A percentile compares a stretch with the other conserved stretches of the same genome.
Evolutionary conservation across 306 rosid genomes (phyloP).

Genomic region (Inga leiocalycina): DNA sequence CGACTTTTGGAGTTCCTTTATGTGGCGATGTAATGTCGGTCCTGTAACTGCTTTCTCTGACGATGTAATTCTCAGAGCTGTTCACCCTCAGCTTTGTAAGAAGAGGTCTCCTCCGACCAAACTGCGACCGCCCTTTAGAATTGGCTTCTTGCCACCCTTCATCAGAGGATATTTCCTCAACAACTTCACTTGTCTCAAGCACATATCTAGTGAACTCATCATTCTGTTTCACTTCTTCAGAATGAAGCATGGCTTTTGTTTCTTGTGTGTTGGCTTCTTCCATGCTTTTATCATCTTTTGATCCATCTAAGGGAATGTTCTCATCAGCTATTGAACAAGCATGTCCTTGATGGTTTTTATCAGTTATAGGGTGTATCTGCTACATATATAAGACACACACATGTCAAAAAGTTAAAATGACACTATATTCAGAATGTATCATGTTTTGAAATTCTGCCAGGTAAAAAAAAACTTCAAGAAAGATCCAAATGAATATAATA

Average conservation of each 20-base stretch:
- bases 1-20: conserved; percentile 46
- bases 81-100: conserved; percentile 57
- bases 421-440: conserved; percentile 1
- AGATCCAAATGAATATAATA: conserved; percentile 37
- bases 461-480: conserved; percentile 30
- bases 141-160: conserved; percentile 98
- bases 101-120: conserved; percentile 55
- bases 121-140: conserved; percentile 73
- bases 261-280: conserved; percentile 39
- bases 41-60: conserved; percentile 51
- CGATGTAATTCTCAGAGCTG: conserved; percentile 41
- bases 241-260: conserved; percentile 37
- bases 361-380: conserved; percentile 61
- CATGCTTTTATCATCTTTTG: conserved; percentile 34
- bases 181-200: conserved; percentile 43
- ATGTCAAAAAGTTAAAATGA: conserved; percentile 27
- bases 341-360: conserved; percentile 50
- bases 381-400: conserved; percentile 23
- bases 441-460: conserved; percentile 26
- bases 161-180: conserved; percentile 67
- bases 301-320: conserved; percentile 41
- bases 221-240: conserved; percentile 50
- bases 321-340: conserved; percentile 39
- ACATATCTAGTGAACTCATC: conserved; percentile 33
- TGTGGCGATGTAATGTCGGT: conserved; percentile 51